Conservation (phyloP, 2,329 filamentous ascomycete species). For the Diaporthe sp. region DNA sequence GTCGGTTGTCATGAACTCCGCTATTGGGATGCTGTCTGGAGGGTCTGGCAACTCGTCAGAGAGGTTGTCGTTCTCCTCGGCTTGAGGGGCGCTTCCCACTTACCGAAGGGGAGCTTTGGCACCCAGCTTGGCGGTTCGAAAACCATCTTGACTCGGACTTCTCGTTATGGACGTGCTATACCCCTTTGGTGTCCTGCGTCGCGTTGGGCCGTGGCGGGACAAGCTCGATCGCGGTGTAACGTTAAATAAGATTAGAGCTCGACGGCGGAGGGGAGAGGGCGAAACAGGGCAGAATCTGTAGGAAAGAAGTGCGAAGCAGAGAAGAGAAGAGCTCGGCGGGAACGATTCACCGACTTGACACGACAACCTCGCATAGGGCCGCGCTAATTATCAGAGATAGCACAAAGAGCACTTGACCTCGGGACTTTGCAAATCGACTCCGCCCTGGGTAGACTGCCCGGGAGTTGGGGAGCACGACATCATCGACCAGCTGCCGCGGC, state of each 20-base stretch:
- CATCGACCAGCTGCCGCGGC: slow-evolving; percentile 9
- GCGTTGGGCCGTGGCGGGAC: not conserved
- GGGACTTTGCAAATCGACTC: slow-evolving; percentile 12
- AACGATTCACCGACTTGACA: not conserved
- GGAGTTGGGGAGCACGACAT: slow-evolving; percentile 13
- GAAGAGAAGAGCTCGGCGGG: not conserved
- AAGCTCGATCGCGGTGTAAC: not conserved
- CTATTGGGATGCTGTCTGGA: slow-evolving; percentile 80
- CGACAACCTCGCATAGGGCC: not conserved
- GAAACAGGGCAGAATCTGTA: not conserved
- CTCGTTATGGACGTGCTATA: not conserved
- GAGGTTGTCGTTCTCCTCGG: not conserved
- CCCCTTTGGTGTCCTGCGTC: not conserved
- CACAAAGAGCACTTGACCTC: slow-evolving; percentile 18
- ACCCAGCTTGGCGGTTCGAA: slow-evolving; percentile 74
- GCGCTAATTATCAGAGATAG: slow-evolving; percentile 14
- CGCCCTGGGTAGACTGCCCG: slow-evolving; percentile 8
- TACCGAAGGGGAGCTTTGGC: slow-evolving; percentile 69
- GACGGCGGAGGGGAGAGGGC: not conserved
- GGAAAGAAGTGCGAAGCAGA: not conserved
- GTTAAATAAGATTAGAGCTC: not conserved
- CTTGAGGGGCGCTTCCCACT: slow-evolving; percentile 41
- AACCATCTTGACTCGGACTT: slow-evolving; percentile 55
- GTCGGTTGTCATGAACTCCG: slow-evolving; percentile 83
- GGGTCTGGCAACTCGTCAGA: slow-evolving; percentile 56